Base-by-base conservation (phyloP, 2,329 filamentous ascomycete species). In the Botrytis fragariae region DNA sequence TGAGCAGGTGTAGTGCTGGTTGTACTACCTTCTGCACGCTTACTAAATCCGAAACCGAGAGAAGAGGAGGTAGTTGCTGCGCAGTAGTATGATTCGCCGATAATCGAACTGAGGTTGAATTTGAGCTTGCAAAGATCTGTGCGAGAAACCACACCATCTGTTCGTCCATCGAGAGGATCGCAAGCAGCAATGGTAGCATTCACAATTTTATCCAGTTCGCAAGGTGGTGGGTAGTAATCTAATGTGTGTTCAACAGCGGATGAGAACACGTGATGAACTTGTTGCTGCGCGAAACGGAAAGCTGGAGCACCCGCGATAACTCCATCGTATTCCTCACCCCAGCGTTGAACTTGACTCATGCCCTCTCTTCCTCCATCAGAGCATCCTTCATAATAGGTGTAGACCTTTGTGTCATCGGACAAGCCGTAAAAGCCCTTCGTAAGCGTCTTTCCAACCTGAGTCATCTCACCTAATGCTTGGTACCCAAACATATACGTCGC, bases 111-210 rank as follows among this genome's bases (percentile, higher is more conserved):
- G 14, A 86, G 76, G 77, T 88, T 83, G 78, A 84, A 86, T 59
- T 84, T 77, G 8, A 85, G 75, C 72, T 81, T 82, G 81, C 85
- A 87, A 14, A 87, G 81, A 71, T 86, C 85, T 1, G 82, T 84
- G 5, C 85, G 82, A 12, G 84, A 81, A 29, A 89, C 82, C 6
- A 89, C 85, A 20, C 87, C 86, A 71, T 90, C 87, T 0, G 82
- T 83, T 61, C 82, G 82, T 10, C 88, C 87, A 72, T 90, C 87
- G 9, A 90, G 81, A 14, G 83, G 81, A 74, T 90, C 87, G 69
- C 88, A 90, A 51, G 84, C 84, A 2, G 82, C 81, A 64, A 89
- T 88, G 7, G 87, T 89, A 54, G 83, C 81, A 77, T 88, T 89
- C n/a, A 86, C 83, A 64, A 89, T 88, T 76, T 84, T 85, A 10